A percentile compares a stretch with the other conserved stretches of the same genome.
These are phyloP conservation scores for Trichomonas gallinae DNA, from an alignment of 208 protist genomes.

Conservation along the genomic window DNA sequence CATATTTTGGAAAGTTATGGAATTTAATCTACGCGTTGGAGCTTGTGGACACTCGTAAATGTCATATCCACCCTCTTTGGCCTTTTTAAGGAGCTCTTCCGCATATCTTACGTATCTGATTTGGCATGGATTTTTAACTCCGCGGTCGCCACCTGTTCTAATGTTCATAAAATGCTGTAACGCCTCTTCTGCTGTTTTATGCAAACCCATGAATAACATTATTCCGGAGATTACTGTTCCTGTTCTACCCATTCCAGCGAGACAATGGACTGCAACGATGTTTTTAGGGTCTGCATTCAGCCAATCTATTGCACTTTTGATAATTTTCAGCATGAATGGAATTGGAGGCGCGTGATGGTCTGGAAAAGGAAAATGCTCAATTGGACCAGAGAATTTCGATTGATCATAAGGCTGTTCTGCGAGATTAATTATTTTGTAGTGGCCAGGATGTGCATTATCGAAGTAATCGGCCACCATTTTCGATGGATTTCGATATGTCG, in stretches of 20 bases:
- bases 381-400: conserved; percentile 32
- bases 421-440: conserved; percentile 59
- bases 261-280: conserved; percentile 76
- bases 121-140: conserved; percentile 67
- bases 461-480: conserved; percentile 65
- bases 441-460: conserved; percentile 52
- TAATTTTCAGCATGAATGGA: conserved; percentile 28
- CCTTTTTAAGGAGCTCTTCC: neutral
- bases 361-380: conserved; percentile 38
- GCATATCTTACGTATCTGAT: conserved; percentile 38
- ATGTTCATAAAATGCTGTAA: conserved; percentile 56
- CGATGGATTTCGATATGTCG: conserved; percentile 69
- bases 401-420: conserved; percentile 40
- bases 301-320: neutral
- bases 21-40: neutral
- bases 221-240: conserved; percentile 68
- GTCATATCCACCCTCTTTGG: neutral
- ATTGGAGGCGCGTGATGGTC: conserved; percentile 43
- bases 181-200: conserved; percentile 28
- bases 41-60: neutral
- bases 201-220: conserved; percentile 48
- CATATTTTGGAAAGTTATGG: neutral
- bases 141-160: conserved; percentile 58
- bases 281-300: conserved; percentile 41
- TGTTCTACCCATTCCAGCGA: conserved; percentile 80